These are phyloP conservation scores for Parascedosporium putredinis DNA, from an alignment of 2,329 filamentous ascomycete genomes.

Conservation along the genomic window DNA sequence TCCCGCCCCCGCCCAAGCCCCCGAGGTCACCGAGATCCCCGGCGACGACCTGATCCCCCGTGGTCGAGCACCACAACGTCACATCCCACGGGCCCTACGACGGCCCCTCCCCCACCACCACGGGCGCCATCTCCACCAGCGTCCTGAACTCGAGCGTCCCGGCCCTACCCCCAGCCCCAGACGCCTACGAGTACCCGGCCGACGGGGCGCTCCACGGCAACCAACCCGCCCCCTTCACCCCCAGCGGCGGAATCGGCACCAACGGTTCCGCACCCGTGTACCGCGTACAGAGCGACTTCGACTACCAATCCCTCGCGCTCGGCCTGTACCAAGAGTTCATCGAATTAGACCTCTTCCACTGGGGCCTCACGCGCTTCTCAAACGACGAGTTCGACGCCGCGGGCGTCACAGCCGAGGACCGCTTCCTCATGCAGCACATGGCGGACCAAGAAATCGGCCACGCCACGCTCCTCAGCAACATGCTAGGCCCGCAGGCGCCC, in stretches of 20 bases:
- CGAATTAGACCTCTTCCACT: constrained; percentile 73
- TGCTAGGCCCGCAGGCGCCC: constrained; percentile 61
- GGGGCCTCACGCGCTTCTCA: constrained; percentile 60
- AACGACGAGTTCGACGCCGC: constrained; percentile 57
- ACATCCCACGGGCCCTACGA: constrained; percentile 60
- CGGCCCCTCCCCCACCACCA: constrained; percentile 54
- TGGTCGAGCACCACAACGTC: constrained; percentile 27
- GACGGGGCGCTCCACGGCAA: constrained; percentile 58
- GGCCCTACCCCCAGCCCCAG: constrained; percentile 44
- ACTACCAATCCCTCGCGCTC: constrained; percentile 67
- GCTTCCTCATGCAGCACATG: constrained; percentile 67
- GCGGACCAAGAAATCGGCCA: constrained; percentile 67
- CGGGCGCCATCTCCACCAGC: constrained; percentile 53
- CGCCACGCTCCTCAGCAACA: constrained; percentile 65
- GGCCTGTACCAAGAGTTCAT: constrained; percentile 78
- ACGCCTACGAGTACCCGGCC: constrained; percentile 59
- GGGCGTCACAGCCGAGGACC: constrained; percentile 59
- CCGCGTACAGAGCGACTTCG: constrained; percentile 69
- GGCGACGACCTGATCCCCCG: neutral
- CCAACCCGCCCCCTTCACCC: constrained; percentile 61
- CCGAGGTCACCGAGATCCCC: neutral
- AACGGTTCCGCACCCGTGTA: constrained; percentile 71
- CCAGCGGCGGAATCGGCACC: constrained; percentile 63
- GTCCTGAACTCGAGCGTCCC: constrained; percentile 48
- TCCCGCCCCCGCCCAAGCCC: neutral